Base-by-base conservation (phyloP, 1,139 yeast species). In the Magnusiomyces suaveolens region DNA sequence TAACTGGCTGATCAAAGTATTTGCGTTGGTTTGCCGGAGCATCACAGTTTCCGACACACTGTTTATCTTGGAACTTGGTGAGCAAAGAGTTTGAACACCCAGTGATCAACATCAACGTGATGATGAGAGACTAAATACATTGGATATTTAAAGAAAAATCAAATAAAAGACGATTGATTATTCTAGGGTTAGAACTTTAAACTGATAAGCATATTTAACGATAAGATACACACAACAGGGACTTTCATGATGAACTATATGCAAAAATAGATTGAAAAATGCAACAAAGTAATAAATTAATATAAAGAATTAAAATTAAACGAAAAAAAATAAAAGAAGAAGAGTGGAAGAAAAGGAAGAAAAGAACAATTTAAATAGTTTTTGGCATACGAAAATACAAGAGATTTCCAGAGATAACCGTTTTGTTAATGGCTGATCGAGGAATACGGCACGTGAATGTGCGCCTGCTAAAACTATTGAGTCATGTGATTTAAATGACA, bases 31-130 rank as follows among this genome's bases (percentile, higher is more conserved):
- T 61, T 2, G 66, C 58, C 1, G 80, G 77, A 47, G 72, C 74
- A 41, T 69, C 69, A 65, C 89, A 83, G 62, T 82, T 71, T 25
- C 68, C 72, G 2, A 85, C 84, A 69, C 89, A 83, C 64, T 84
- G 89, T 66, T 82, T 80, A 65, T 86, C 95, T 66, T 86, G 95
- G 64, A 71, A 82, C 67, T 87, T 87, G 51, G 92, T 84, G 61
- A 84, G 76, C 51, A 87, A 72, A 14, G 94, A 84, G 71, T 86
- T 86, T 60, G 82, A 70, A 54, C 87, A 82, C 3, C 94, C 95
- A 2, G 87, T 77, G n/a, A 80, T 67, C 47, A 86, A 72, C 54
- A 71, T 70, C 52, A 70, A 70, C 4, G 60, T 57, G 29, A 70
- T 72, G 36, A 70, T 54, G 8, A 59, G 36, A 38, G 62, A 43